Evolutionary conservation across 2,329 filamentous ascomycete genomes (phyloP).

Genomic region (Ophiostoma sp.): DNA sequence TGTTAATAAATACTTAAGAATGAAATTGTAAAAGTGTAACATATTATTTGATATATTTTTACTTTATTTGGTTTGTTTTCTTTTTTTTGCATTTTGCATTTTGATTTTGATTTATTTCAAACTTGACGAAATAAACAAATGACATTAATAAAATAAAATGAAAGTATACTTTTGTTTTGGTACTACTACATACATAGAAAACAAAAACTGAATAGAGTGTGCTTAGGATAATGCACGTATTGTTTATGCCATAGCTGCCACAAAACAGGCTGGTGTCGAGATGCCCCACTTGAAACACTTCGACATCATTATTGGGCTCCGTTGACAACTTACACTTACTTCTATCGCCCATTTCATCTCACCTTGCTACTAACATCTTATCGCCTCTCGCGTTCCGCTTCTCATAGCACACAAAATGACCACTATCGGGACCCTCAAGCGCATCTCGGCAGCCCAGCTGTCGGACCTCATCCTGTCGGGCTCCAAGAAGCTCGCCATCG

Average conservation of each 20-base stretch:
- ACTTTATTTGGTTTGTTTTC: no score
- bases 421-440: conserved; percentile 58
- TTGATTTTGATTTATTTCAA: no score
- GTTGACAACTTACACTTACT: background rate
- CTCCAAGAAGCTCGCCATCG: conserved; percentile 58
- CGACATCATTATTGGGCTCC: background rate
- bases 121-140: no score
- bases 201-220: no score
- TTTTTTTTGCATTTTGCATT: no score
- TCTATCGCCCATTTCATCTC: background rate
- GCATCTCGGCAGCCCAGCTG: conserved; percentile 64
- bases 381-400: background rate
- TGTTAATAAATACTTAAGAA: no score
- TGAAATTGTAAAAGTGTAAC: background rate
- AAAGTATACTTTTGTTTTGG: no score
- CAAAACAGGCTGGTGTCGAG: background rate
- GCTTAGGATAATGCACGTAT: background rate
- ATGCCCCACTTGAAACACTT: background rate
- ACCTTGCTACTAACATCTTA: background rate
- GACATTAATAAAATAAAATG: no score
- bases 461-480: conserved; percentile 57
- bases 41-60: no score
- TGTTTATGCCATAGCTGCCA: no score
- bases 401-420: conserved; percentile 36
- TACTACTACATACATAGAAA: no score